A percentile compares a stretch with the other conserved stretches of the same genome.
These are phyloP conservation scores for Tolypocladium album DNA, from an alignment of 2,329 filamentous ascomycete species.

Conservation along the genomic window DNA sequence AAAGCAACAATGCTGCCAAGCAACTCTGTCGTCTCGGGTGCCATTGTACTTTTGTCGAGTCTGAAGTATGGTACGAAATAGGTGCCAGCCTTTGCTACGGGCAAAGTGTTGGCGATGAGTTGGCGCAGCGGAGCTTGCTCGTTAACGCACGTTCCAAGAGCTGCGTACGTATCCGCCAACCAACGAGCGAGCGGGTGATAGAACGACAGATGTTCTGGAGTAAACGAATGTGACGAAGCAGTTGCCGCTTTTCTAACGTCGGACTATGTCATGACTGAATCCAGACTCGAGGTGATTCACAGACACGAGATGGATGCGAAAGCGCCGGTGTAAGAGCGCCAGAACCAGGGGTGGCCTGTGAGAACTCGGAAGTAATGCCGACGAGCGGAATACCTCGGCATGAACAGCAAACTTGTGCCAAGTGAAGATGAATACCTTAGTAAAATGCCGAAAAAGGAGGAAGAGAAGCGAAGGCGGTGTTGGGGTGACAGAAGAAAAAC, in stretches of 20 bases:
- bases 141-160: not conserved
- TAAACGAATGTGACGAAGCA: not conserved
- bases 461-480: not conserved
- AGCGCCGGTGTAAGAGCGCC: not conserved
- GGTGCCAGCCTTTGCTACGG: not conserved
- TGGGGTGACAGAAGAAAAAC: not conserved
- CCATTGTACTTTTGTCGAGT: constrained; percentile 10
- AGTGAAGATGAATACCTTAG: not conserved
- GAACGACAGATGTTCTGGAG: not conserved
- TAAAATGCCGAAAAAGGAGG: too few species aligned
- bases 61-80: not conserved
- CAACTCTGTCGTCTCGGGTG: constrained; percentile 10
- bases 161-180: not conserved
- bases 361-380: not conserved
- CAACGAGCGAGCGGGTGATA: not conserved
- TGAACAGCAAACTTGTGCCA: not conserved
- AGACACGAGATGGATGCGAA: not conserved
- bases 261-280: not conserved
- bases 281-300: not conserved
- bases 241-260: not conserved
- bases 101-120: not conserved
- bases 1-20: constrained; percentile 46
- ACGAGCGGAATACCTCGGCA: not conserved
- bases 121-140: not conserved
- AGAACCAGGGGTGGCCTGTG: not conserved